Evolutionary conservation across 805 yeast genomes (phyloP).

Genomic region (Nakazawaea holstii): DNA sequence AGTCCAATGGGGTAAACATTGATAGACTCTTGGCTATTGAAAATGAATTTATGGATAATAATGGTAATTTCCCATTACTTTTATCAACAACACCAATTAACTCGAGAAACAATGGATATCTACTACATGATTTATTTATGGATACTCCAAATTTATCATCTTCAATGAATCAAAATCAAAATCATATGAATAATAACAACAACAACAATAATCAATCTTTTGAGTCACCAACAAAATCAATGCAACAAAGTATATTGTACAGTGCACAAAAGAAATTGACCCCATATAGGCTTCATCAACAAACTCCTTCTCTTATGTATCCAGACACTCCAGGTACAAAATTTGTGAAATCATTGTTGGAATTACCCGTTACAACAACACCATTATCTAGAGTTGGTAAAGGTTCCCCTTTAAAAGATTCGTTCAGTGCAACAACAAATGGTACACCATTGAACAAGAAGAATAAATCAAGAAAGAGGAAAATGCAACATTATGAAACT

Average conservation of each 20-base stretch:
- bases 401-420: conserved; percentile 9
- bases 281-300: conserved; percentile 4
- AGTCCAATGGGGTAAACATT: background rate
- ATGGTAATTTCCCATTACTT: conserved; percentile 2
- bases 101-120: background rate
- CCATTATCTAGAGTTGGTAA: conserved; percentile 1
- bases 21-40: conserved; percentile 9
- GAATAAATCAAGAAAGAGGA: background rate
- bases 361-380: conserved; percentile 8
- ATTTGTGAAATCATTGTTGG: conserved; percentile 10
- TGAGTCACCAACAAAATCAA: conserved; percentile 10
- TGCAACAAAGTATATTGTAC: conserved; percentile 4
- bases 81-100: conserved; percentile 7
- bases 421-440: background rate
- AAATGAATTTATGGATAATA: conserved; percentile 2
- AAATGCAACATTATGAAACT: conserved; percentile 5
- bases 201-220: background rate
- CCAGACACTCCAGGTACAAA: conserved; percentile 13
- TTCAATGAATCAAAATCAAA: background rate
- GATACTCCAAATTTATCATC: conserved; percentile 10
- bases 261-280: conserved; percentile 7
- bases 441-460: conserved; percentile 2
- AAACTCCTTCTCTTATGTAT: conserved; percentile 1
- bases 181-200: background rate
- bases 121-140: conserved; percentile 10